A percentile compares a stretch with the other conserved stretches of the same genome.
phyloP scores from a whole-genome alignment of 371 early-diverging fungal genomes.

The Blastocladiella emersonii region DNA sequence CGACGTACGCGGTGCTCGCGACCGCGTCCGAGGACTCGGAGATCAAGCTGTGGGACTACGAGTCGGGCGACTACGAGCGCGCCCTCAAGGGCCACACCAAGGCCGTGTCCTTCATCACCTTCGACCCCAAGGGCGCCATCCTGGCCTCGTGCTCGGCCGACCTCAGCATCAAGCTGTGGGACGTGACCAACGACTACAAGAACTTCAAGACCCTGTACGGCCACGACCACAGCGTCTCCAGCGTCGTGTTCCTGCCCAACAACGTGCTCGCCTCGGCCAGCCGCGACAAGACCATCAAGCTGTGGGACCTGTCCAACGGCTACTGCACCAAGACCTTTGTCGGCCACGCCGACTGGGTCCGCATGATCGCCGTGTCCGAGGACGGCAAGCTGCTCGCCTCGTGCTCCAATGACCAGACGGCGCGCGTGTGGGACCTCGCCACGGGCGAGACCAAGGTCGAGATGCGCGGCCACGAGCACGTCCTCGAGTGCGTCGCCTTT shows the following conservation, averaged over 20 bases:
- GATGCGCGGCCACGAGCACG: slow-evolving; percentile 81
- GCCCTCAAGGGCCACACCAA: slow-evolving; percentile 89
- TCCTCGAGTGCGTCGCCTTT: slow-evolving; percentile 81
- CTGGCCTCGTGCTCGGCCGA: slow-evolving; percentile 68
- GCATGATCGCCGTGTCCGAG: slow-evolving; percentile 45
- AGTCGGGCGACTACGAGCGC: slow-evolving; percentile 75
- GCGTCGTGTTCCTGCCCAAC: slow-evolving; percentile 54
- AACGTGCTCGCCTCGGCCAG: slow-evolving; percentile 57
- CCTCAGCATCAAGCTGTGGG: slow-evolving; percentile 81
- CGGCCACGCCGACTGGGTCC: slow-evolving; percentile 61
- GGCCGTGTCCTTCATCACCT: slow-evolving; percentile 67
- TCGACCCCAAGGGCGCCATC: slow-evolving; percentile 57
- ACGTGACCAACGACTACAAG: slow-evolving; percentile 64
- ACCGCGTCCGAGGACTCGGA: slow-evolving; percentile 83
- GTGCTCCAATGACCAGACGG: slow-evolving; percentile 69
- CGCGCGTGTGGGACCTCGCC: slow-evolving; percentile 62
- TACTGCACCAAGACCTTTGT: slow-evolving; percentile 15
- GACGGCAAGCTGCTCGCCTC: slow-evolving; percentile 60
- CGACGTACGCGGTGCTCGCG: slow-evolving; percentile 64
- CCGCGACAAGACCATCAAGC: slow-evolving; percentile 72
- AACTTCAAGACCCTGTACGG: slow-evolving; percentile 74
- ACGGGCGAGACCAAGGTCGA: slow-evolving; percentile 64
- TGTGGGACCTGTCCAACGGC: slow-evolving; percentile 79
- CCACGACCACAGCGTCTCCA: slow-evolving; percentile 82
- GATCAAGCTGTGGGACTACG: slow-evolving; percentile 81